Base-by-base conservation (phyloP, 176 grass and related monocot species). In the Luzula sylvatica region DNA sequence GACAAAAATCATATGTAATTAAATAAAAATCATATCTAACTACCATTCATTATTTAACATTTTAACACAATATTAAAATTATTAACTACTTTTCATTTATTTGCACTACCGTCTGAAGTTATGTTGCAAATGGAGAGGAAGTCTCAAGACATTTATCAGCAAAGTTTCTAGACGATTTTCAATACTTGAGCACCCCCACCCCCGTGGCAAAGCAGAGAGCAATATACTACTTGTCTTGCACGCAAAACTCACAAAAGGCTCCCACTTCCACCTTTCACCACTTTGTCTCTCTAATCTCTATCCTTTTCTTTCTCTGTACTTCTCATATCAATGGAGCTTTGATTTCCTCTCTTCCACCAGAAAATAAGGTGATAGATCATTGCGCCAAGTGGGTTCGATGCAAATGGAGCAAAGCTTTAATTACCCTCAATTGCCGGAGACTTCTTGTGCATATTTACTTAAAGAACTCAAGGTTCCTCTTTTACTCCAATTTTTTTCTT, bases 141-240 rank as follows among this genome's bases (percentile, higher is more conserved):
- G 29, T 32, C 5, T 32, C 29, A 32, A 32, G 29, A 32, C 29
- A 32, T 32, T 32, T 32, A 32, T 32, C 29, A 32, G 8, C 49
- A 68, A 94, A 94, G 88, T 69, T 81, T 78, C 65, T 77, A 56
- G n/a, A 42, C 75, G 15, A 27, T 45, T 42, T 68, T 53, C 24
- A 12, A 40, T 67, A 58, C 14, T 44, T 26, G 65, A 40, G 56
- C 7, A 4, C 30, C 1, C 5, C 5, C 5, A 9, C 30, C 30
- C 1, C 5, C 5, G 9, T 35, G 77, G 61, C 68, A 69, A 69
- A 78, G n/a, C 83, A 64, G 71, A 53, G 29, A 58, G 58, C 80
- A 88, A 70, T 73, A 42, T 70, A 58, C 73, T 85, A 75, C 83
- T 81, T 95, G 83, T 82, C 89, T 95, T 88, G 73, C 66, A 95